phyloP scores from a whole-genome alignment of 805 yeast species.

The Kodamaea fukazawae region DNA sequence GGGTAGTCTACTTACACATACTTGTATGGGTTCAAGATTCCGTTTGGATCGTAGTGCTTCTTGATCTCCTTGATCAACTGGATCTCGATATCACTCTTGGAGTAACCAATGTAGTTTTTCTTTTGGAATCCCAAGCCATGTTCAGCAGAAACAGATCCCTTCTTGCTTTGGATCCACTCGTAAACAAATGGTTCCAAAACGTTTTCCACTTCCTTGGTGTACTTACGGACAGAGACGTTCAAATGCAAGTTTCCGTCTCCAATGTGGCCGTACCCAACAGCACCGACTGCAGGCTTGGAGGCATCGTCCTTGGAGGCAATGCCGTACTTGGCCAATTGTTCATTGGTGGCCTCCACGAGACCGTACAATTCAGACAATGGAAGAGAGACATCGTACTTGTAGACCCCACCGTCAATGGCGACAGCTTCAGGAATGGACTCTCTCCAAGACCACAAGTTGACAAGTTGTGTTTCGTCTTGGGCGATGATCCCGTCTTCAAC shows the following conservation, averaged over 20 bases:
- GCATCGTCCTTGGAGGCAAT: slow-evolving; percentile 60
- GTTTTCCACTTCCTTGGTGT: slow-evolving; percentile 73
- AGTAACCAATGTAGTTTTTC: slow-evolving; percentile 82
- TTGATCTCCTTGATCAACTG: slow-evolving; percentile 75
- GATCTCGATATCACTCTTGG: slow-evolving; percentile 72
- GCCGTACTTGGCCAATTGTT: slow-evolving; percentile 51
- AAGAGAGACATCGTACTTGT: slow-evolving; percentile 93
- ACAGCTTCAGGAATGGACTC: slow-evolving; percentile 91
- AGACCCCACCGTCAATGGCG: slow-evolving; percentile 86
- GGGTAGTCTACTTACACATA: slow-evolving; percentile 53
- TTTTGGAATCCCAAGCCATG: slow-evolving; percentile 98
- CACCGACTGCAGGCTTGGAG: slow-evolving; percentile 76
- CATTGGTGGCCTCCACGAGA: slow-evolving; percentile 75
- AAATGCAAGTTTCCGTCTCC: slow-evolving; percentile 97
- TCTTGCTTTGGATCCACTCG: slow-evolving; percentile 71
- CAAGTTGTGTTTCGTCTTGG: slow-evolving; percentile 86
- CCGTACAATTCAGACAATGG: slow-evolving; percentile 81
- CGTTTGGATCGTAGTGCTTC: slow-evolving; percentile 83
- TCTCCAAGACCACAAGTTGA: slow-evolving; percentile 91
- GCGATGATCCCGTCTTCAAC: slow-evolving; percentile 95
- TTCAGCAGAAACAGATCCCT: slow-evolving; percentile 94
- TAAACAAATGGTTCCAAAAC: slow-evolving; percentile 91
- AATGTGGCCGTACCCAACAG: slow-evolving; percentile 96
- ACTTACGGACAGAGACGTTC: slow-evolving; percentile 86
- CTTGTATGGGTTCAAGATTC: slow-evolving; percentile 92